Base-by-base conservation (phyloP, 2,329 filamentous ascomycete genomes). In the Cytospora chrysosperma region DNA sequence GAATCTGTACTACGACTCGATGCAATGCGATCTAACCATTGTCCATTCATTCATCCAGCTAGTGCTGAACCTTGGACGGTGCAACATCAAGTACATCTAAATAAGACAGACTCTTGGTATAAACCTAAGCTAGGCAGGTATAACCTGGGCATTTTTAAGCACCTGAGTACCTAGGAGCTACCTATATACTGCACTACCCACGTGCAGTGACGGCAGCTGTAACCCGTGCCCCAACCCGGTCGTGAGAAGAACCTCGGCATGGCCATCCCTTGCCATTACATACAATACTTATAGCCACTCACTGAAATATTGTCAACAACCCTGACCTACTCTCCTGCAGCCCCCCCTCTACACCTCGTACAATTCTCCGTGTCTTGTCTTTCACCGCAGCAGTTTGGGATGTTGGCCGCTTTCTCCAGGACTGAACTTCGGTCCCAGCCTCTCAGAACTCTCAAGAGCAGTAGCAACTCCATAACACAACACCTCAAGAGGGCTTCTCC, bases 391-490 rank as follows among this genome's bases (percentile, higher is more conserved):
- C 51, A 50, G 64, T 70, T 72, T 68, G 72, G 64, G 65, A 76
- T 76, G 75, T 75, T 76, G 70, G 69, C 74, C 65, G 70, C 72
- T 50, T 71, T 75, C 67, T 72, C 71, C 64, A 68, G 75, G 67
- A 71, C 71, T 70, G 73, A 75, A 71, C 71, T 73, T 68, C 72
- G 73, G 72, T 75, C 73, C 64, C 54, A 51, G 34, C 37, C 59
- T 53, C 30, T 61, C 40, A 61, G 50, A 50, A 40, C 53, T 51
- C 40, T 64, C 28, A 54, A 57, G 15, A 60, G 58, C 50, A 52
- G 61, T 43, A 61, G 37, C 55, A 59, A 50, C 62, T 70, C 68
- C 61, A 66, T 70, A 64, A 56, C 65, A 52, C 69, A 64, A 64
- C 69, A 68, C 43, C 69, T 67, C n/a, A 63, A 61, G 49, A 51